These are phyloP conservation scores for Aspergillus cejpii DNA, from an alignment of 2,329 filamentous ascomycete genomes.

Conservation along the genomic window DNA sequence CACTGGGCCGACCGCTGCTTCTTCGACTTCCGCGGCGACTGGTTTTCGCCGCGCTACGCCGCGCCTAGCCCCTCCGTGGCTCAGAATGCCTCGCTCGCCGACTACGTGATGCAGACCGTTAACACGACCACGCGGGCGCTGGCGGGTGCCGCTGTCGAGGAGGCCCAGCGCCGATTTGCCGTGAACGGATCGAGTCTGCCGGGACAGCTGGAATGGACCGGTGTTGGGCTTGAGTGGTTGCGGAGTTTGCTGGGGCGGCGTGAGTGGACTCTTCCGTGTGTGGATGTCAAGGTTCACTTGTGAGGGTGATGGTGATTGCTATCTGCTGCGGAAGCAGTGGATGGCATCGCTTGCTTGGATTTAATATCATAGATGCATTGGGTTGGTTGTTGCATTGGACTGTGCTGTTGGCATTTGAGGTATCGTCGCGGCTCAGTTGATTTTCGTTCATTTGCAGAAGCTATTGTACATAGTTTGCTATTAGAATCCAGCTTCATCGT, in stretches of 20 bases:
- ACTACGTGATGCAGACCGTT: conserved; percentile 44
- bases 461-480: background rate
- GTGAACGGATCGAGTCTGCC: conserved; percentile 20
- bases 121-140: conserved; percentile 65
- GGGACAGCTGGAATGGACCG: conserved; percentile 60
- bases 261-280: conserved; percentile 85
- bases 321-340: background rate
- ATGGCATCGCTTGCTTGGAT: background rate
- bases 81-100: conserved; percentile 30
- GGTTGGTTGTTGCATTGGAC: background rate
- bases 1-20: conserved; percentile 87
- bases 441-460: background rate
- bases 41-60: conserved; percentile 74
- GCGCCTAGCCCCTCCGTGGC: conserved; percentile 26
- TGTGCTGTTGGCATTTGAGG: background rate
- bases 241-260: conserved; percentile 71
- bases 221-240: conserved; percentile 78
- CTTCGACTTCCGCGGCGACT: conserved; percentile 86
- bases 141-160: conserved; percentile 60
- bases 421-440: background rate
- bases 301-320: conserved; percentile 34
- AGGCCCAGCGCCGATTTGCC: conserved; percentile 42
- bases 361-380: background rate
- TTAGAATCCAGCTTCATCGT: background rate
- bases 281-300: conserved; percentile 78